A percentile compares a stretch with the other conserved stretches of the same genome.
Evolutionary conservation across 495 filamentous ascomycete species (phyloP).

Genomic region (Talaromyces ruber): DNA sequence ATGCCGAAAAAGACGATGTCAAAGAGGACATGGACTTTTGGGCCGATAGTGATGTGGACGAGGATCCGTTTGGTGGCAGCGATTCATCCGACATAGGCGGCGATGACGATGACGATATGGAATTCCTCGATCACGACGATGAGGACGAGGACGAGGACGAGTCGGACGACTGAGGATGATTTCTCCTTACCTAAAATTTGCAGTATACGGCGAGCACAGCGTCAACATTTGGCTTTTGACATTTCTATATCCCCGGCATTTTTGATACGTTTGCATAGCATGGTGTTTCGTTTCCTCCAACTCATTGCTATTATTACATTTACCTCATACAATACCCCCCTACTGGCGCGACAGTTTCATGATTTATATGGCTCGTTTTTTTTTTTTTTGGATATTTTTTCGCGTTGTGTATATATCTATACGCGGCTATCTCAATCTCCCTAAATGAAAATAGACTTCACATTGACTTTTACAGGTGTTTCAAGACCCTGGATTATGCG

Average conservation of each 20-base stretch:
- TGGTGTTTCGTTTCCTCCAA: neutral
- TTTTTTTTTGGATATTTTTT: neutral
- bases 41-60: constrained; percentile 68
- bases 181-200: neutral
- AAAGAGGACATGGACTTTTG: constrained; percentile 71
- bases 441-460: neutral
- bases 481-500: neutral
- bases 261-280: neutral
- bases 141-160: neutral
- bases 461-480: neutral
- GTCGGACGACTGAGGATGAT: neutral
- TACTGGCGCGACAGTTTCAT: neutral
- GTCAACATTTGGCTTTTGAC: neutral
- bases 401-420: neutral
- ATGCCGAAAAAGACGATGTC: constrained; percentile 47
- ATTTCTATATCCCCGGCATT: neutral
- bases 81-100: constrained; percentile 44
- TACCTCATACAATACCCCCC: neutral
- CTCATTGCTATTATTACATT: neutral
- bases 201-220: neutral
- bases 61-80: constrained; percentile 70
- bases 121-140: constrained; percentile 45
- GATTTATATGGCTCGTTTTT: neutral
- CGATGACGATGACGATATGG: constrained; percentile 51
- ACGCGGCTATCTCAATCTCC: neutral